phyloP scores from a whole-genome alignment of 805 yeast species.

The Pichia ethanolica region DNA sequence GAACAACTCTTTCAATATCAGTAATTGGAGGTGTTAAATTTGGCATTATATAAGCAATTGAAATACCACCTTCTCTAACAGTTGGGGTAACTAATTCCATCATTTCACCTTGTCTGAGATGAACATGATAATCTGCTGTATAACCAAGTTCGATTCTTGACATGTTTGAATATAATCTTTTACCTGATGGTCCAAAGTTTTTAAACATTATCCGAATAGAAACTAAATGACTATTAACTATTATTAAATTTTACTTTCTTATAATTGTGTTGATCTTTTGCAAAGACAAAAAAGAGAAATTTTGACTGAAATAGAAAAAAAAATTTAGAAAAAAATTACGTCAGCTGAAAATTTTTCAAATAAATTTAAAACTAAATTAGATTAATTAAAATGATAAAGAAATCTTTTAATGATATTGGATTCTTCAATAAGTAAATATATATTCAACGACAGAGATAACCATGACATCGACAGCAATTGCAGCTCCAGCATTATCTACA shows the following conservation, averaged over 20 bases:
- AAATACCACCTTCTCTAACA: slow-evolving; percentile 81
- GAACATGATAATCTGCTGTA: slow-evolving; percentile 93
- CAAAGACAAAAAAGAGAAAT: too few relatives aligned
- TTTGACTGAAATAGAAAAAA: not conserved
- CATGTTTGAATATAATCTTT: not conserved
- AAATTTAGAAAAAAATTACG: not conserved
- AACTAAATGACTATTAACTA: not conserved
- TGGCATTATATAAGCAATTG: slow-evolving; percentile 94
- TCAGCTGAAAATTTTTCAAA: slow-evolving; percentile 4
- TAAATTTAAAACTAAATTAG: too few relatives aligned
- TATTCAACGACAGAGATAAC: too few relatives aligned
- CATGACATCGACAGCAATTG: slow-evolving; percentile 8
- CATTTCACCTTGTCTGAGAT: slow-evolving; percentile 90
- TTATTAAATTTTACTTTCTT: too few relatives aligned
- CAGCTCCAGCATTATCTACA: slow-evolving; percentile 63
- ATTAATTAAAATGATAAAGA: too few relatives aligned
- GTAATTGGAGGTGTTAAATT: slow-evolving; percentile 90
- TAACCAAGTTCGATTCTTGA: slow-evolving; percentile 48
- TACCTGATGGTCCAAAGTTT: not conserved
- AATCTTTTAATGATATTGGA: too few relatives aligned
- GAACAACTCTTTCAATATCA: slow-evolving; percentile 60
- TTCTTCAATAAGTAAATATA: too few relatives aligned
- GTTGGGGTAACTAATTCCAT: slow-evolving; percentile 89
- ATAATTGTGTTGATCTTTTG: too few relatives aligned
- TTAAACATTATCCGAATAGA: not conserved